Conservation (phyloP, 768 basidiomycete species). For the Candolleomyces efflorescens region DNA sequence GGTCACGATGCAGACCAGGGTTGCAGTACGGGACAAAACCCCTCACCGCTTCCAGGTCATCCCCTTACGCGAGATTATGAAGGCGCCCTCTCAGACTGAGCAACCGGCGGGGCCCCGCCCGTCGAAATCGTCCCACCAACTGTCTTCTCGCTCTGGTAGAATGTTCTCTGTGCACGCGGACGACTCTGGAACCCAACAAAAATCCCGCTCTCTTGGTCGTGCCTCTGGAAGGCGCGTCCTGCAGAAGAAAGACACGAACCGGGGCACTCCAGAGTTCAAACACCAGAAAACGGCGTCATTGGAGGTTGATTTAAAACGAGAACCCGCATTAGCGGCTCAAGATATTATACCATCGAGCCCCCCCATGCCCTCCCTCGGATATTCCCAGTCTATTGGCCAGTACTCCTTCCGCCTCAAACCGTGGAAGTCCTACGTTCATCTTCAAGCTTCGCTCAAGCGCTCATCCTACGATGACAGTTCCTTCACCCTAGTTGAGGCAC, state of each 20-base stretch:
- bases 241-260: background rate
- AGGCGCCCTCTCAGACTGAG: slow-evolving; percentile 8
- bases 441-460: background rate
- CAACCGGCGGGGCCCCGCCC: slow-evolving; percentile 5
- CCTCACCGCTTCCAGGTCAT: slow-evolving; percentile 43
- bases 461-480: no score
- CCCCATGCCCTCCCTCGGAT: slow-evolving; percentile 4
- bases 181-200: background rate
- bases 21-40: slow-evolving; percentile 39
- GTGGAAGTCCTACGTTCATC: slow-evolving; percentile 1
- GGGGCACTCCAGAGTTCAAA: background rate
- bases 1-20: slow-evolving; percentile 40
- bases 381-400: slow-evolving; percentile 10
- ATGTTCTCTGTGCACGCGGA: slow-evolving; percentile 7
- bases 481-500: no score
- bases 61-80: slow-evolving; percentile 32
- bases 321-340: background rate
- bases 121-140: background rate
- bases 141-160: background rate
- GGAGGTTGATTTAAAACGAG: background rate
- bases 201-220: background rate
- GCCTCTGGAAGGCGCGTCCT: background rate
- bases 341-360: background rate
- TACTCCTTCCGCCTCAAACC: slow-evolving; percentile 9
- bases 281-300: slow-evolving; percentile 1